Base-by-base conservation (phyloP, 345 rosid species). In the Excoecaria agallocha region DNA sequence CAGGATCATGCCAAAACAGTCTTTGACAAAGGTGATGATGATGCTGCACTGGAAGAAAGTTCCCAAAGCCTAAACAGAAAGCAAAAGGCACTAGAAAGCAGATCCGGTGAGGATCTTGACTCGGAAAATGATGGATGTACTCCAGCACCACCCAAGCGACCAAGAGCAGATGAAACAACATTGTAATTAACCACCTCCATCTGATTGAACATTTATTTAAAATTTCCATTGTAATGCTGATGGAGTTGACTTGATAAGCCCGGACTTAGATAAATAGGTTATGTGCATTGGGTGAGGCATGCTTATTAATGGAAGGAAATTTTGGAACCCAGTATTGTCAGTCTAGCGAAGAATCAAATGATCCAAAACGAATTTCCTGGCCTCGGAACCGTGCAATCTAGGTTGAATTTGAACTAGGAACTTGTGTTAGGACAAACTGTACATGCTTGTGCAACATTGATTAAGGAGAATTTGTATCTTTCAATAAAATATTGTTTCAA, bases 111-210 rank as follows among this genome's bases (percentile, higher is more conserved):
- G 45, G 68, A 37, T 59, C 63, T 51, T 24, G 71, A 58, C 45
- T 16, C 38, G 68, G 48, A 56, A 24, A 76, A 60, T 3, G 63
- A 48, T 6, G 70, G 66, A 49, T 59, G 71, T n/a, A 13, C 68
- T 72, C 70, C 66, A n/a, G 76, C 76, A 64, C 72, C 57, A 45
- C 62, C 60, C 54, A 88, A 86, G 74, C 81, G 87, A 12, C 74
- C 73, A 17, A 83, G 86, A 78, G 74, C 69, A 68, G 84, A 82
- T 74, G 81, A 82, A 66, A 74, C 43, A 70, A 64, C 71, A 49
- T 30, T 2, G 38, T 50, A 5, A 49, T 62, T 35, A 46, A 51
- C n/a, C 37, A 65, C 69, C 77, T 51, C 51, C 68, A 30, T 69
- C 80, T 43, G 49, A 30, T 63, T 61, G 51, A 59, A 51, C 55